Percentiles rank a stretch among this genome's conserved stretches.
These are phyloP conservation scores for Phyllosticta paracitricarpa DNA, from an alignment of 2,329 filamentous ascomycete species.

Conservation along the genomic window DNA sequence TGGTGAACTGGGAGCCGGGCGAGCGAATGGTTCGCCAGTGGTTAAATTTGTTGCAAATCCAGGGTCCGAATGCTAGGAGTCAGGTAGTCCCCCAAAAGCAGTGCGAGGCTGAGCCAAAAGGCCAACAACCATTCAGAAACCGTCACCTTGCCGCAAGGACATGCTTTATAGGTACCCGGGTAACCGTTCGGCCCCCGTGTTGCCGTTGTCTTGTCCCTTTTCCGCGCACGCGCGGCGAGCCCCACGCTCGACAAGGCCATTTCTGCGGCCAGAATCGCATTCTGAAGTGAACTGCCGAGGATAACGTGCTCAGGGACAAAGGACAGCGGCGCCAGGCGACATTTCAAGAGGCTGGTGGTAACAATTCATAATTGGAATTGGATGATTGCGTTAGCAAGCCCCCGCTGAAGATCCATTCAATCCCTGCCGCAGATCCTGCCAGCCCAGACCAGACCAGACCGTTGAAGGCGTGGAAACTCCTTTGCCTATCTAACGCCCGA, in stretches of 20 bases:
- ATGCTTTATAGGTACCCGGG: not conserved
- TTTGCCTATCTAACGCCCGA: not conserved
- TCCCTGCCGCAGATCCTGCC: not conserved
- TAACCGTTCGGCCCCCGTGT: not conserved
- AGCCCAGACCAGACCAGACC: not conserved
- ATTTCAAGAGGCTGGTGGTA: not conserved
- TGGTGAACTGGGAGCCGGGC: not conserved
- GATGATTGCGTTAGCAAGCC: conserved; percentile 2
- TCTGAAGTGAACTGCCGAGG: not conserved
- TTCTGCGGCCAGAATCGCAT: not conserved
- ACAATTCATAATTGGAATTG: not conserved
- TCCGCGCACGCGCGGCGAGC: not conserved
- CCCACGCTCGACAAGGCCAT: not conserved
- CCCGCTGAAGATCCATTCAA: not conserved
- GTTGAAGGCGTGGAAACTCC: not conserved
- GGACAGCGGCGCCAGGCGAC: not conserved
- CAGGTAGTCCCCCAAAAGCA: not conserved
- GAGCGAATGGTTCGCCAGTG: not conserved
- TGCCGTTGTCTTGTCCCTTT: not conserved
- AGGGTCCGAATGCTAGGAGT: not conserved
- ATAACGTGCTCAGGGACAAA: not conserved
- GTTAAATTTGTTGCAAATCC: not conserved
- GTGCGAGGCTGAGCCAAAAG: not conserved
- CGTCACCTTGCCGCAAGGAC: not conserved
- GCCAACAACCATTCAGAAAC: not conserved